Evolutionary conservation across 805 yeast species (phyloP).

Genomic region (Candida ascalaphidarum): DNA sequence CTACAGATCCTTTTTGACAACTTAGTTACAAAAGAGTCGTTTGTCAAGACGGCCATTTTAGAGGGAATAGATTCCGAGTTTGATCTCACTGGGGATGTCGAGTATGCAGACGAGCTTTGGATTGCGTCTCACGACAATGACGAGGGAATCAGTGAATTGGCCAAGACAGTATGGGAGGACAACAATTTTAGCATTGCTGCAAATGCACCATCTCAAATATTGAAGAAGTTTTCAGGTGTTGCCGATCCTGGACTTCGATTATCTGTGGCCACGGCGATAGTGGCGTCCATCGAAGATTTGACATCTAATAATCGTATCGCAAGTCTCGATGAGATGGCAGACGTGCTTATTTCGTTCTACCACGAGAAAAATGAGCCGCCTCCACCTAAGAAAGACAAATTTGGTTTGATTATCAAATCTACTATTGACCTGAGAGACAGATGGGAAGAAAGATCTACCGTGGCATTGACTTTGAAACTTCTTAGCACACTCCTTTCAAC

Average conservation of each 20-base stretch:
- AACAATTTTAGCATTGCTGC: slow-evolving; percentile 44
- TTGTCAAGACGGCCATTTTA: slow-evolving; percentile 71
- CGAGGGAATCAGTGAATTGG: slow-evolving; percentile 50
- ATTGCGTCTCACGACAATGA: slow-evolving; percentile 72
- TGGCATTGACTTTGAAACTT: slow-evolving; percentile 58
- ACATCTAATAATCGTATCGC: slow-evolving; percentile 12
- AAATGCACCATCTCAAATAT: slow-evolving; percentile 38
- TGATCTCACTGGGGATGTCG: slow-evolving; percentile 40
- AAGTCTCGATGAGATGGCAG: slow-evolving; percentile 6
- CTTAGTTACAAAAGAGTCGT: slow-evolving; percentile 51
- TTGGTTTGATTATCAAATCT: slow-evolving; percentile 65
- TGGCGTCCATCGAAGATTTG: slow-evolving; percentile 40
- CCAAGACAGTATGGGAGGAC: slow-evolving; percentile 81
- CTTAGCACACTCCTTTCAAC: slow-evolving; percentile 41
- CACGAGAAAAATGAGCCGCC: slow-evolving; percentile 60
- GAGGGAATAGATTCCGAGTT: slow-evolving; percentile 85
- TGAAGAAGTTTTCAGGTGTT: slow-evolving; percentile 38
- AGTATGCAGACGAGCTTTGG: slow-evolving; percentile 63
- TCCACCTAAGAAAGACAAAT: slow-evolving; percentile 67
- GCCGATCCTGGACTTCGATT: slow-evolving; percentile 60
- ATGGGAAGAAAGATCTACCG: slow-evolving; percentile 82
- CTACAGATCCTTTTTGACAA: slow-evolving; percentile 48
- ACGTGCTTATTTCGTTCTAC: slow-evolving; percentile 46
- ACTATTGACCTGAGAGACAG: slow-evolving; percentile 57
- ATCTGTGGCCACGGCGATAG: slow-evolving; percentile 64